Evolutionary conservation across 306 rosid genomes (phyloP).

Genomic region (Rosa lucieae): DNA sequence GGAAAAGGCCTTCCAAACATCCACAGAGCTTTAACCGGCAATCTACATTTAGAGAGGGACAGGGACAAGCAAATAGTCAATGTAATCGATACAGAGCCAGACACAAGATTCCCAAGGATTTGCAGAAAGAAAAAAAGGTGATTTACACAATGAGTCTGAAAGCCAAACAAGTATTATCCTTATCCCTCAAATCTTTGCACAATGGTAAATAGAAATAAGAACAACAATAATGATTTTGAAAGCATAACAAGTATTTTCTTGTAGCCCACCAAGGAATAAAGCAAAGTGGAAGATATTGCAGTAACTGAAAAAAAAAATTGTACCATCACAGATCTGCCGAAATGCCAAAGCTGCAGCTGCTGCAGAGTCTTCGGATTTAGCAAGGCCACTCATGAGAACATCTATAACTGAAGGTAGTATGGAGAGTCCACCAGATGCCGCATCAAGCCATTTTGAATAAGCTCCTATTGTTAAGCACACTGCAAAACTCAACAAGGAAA

Average conservation of each 20-base stretch:
- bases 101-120: background rate
- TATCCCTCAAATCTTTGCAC: background rate
- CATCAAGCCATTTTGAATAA: conserved; percentile 96
- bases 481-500: conserved; percentile 42
- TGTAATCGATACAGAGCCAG: background rate
- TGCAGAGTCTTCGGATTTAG: conserved; percentile 90
- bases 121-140: background rate
- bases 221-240: background rate
- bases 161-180: background rate
- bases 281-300: background rate
- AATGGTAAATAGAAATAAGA: background rate
- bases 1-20: conserved; percentile 88
- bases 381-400: conserved; percentile 90
- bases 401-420: conserved; percentile 84
- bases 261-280: background rate
- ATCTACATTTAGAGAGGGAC: conserved; percentile 45
- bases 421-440: conserved; percentile 74
- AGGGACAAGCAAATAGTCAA: background rate
- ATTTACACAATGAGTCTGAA: background rate
- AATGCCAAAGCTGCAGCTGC: conserved; percentile 98
- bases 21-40: conserved; percentile 97
- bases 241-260: background rate
- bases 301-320: conserved; percentile 16
- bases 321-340: conserved; percentile 96
- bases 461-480: conserved; percentile 94